Percentiles rank a stretch among this genome's conserved stretches.
phyloP scores from a whole-genome alignment of 1,284 basidiomycete species.

The Cutaneotrichosporon spelunceum region DNA sequence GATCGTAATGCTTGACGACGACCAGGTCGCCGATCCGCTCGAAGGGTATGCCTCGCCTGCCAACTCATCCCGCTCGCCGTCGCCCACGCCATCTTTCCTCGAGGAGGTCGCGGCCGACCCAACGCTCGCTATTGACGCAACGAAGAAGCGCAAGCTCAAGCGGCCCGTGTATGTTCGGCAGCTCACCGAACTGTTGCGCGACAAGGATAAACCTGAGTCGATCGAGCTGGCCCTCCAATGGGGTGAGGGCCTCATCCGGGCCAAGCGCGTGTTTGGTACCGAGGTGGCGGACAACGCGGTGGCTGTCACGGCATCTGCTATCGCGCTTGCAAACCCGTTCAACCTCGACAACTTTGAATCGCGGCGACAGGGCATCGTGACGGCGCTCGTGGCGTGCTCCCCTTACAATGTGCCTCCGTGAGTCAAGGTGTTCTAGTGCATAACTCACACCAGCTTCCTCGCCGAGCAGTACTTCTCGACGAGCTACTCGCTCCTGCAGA shows the following conservation, averaged over 20 bases:
- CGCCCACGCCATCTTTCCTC: conserved; percentile 73
- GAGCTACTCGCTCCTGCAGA: conserved; percentile 81
- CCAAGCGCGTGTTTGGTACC: conserved; percentile 74
- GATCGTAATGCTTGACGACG: conserved; percentile 36
- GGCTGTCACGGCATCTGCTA: conserved; percentile 69
- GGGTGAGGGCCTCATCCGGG: conserved; percentile 75
- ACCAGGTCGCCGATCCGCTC: conserved; percentile 71
- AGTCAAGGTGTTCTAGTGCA: conserved; percentile 45
- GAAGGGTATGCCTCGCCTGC: conserved; percentile 64
- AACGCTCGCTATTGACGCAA: conserved; percentile 56
- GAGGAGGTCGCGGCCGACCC: conserved; percentile 82
- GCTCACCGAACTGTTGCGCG: conserved; percentile 67
- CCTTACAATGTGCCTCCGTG: conserved; percentile 75
- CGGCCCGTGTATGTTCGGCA: conserved; percentile 80
- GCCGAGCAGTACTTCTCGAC: conserved; percentile 89
- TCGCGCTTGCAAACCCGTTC: conserved; percentile 77
- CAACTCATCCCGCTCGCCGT: conserved; percentile 72
- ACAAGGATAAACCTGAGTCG: conserved; percentile 67
- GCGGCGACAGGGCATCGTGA: conserved; percentile 70
- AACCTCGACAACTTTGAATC: conserved; percentile 74
- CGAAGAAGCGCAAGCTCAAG: conserved; percentile 60
- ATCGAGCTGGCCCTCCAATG: conserved; percentile 71
- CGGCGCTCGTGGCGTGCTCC: conserved; percentile 72
- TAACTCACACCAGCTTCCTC: conserved; percentile 59
- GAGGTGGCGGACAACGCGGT: conserved; percentile 77